A percentile compares a stretch with the other conserved stretches of the same genome.
Evolutionary conservation across 345 rosid species (phyloP).

Genomic region (Camelina laxa): DNA sequence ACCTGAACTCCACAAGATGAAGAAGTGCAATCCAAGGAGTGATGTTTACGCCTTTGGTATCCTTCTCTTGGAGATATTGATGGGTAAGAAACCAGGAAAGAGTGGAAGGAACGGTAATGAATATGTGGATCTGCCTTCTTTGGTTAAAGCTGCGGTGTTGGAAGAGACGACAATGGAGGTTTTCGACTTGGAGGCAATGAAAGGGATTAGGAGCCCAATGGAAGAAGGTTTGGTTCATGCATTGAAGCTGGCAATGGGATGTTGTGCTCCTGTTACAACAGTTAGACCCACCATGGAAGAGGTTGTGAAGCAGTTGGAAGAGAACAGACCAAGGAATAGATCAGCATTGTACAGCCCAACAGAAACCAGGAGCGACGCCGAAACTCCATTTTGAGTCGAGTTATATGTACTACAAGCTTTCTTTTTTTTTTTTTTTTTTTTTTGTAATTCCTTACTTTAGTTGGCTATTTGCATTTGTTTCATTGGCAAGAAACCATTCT

Average conservation of each 20-base stretch:
- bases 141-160: conserved; percentile 90
- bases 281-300: conserved; percentile 97
- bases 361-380: conserved; percentile 84
- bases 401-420: background rate
- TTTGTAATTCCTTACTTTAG: conserved; percentile 27
- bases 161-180: conserved; percentile 98
- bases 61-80: conserved; percentile 82
- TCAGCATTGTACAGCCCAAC: conserved; percentile 94
- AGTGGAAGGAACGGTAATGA: conserved; percentile 60
- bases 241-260: conserved; percentile 97
- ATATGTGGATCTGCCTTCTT: conserved; percentile 78
- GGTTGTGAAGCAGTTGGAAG: conserved; percentile 94
- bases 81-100: conserved; percentile 92
- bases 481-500: conserved; percentile 19
- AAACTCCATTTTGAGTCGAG: conserved; percentile 70
- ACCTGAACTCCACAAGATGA: conserved; percentile 95
- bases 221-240: conserved; percentile 97
- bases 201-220: conserved; percentile 91
- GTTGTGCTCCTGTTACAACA: conserved; percentile 91
- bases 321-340: conserved; percentile 93
- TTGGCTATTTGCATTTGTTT: conserved; percentile 35
- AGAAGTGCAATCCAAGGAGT: conserved; percentile 89
- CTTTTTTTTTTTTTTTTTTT: background rate
- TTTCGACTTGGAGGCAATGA: conserved; percentile 81
- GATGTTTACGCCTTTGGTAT: conserved; percentile 96